Base-by-base conservation (phyloP, 2,329 filamentous ascomycete genomes). In the Ascochyta koolunga region DNA sequence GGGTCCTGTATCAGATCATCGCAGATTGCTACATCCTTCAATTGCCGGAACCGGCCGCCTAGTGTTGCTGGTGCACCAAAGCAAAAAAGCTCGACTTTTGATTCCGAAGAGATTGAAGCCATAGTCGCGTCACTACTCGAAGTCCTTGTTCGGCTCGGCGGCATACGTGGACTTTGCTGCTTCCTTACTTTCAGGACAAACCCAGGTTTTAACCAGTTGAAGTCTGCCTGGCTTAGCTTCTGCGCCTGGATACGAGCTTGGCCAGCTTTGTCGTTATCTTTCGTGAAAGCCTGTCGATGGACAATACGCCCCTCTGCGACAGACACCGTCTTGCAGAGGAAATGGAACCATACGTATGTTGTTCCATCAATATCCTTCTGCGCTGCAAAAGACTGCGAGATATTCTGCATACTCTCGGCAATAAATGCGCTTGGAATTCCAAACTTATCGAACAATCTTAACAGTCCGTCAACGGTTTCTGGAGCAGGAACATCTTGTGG, bases 1-100 rank as follows among this genome's bases (percentile, higher is more conserved):
- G 73, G 73, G 48, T 76, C 68, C 1, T 64, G 25, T 4, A 70
- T 21, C 2, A 69, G 32, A 15, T 71, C 68, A 5, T 62, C 46
- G 39, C 63, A 54, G 5, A 49, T 58, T 19, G 57, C 50, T 19
- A 46, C 31, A 2, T 35, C 27, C 39, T 32, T 47, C 21, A 70
- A 19, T n/a, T 50, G 46, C 19, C 53, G 54, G 24, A 72, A 57
- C 1, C 62, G 56, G 18, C 58, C 39, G 11, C 57, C 47, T 27
- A 71, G 22, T 6, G 62, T 48, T 0, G 13, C 22, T 4, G 67
- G 60, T 2, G 66, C 65, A 2, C 67, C 68, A 29, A 73, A 73
- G 42, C 68, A 69, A 16, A 71, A 55, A 19, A 73, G 25, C n/a
- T 67, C 68, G 6, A 70, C 52, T 10, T 8, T 31, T 18, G 56